phyloP scores from a whole-genome alignment of 148 eudicot species.

The Polygonum aviculare region DNA sequence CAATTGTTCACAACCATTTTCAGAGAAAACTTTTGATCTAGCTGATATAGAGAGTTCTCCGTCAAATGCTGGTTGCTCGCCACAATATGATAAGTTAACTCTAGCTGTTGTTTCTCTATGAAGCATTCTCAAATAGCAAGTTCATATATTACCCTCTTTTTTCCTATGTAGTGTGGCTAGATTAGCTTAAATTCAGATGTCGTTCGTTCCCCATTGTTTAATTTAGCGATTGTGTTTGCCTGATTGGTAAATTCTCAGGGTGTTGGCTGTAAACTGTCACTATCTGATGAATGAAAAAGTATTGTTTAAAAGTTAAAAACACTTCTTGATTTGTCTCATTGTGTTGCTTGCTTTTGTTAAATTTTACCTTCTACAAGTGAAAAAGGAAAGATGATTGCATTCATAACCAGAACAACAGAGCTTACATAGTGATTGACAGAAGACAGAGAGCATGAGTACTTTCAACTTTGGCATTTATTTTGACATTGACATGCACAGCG shows the following conservation, averaged over 20 bases:
- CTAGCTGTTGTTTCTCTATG: neutral
- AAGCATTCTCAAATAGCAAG: neutral
- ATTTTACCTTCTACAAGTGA: neutral
- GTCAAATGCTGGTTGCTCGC: neutral
- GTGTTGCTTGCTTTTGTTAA: neutral
- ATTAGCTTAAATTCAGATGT: neutral
- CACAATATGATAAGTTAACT: neutral
- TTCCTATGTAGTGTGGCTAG: neutral
- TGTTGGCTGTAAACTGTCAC: neutral
- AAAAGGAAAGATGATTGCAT: neutral
- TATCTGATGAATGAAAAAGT: neutral
- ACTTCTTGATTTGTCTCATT: neutral
- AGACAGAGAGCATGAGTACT: neutral
- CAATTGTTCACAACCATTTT: neutral
- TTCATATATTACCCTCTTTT: neutral
- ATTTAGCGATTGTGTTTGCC: neutral
- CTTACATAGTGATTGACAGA: neutral
- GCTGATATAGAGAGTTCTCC: neutral
- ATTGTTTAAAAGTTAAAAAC: too few relatives aligned
- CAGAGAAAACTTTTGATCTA: neutral
- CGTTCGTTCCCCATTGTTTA: neutral
- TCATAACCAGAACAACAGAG: neutral
- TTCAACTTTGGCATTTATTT: constrained; percentile 6
- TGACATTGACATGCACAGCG: neutral
- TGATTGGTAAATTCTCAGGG: neutral